phyloP scores from a whole-genome alignment of 148 eudicot genomes.

The Rhododendron griersonianum region DNA sequence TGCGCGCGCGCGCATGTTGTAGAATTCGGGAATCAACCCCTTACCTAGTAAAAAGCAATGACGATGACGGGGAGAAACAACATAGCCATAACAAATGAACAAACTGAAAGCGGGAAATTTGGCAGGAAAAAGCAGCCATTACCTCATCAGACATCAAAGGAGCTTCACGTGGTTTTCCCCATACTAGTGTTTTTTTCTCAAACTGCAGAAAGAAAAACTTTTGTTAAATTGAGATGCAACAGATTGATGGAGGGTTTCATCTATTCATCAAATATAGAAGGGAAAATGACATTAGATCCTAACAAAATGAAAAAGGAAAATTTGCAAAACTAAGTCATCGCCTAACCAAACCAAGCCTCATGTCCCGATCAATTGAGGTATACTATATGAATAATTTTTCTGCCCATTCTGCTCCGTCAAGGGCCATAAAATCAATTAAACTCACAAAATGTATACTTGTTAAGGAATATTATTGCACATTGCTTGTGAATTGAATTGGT shows the following conservation, averaged over 20 bases:
- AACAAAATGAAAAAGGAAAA: not conserved
- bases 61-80: not conserved
- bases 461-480: not conserved
- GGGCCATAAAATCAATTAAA: not conserved
- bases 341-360: not conserved
- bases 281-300: not conserved
- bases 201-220: conserved; percentile 40
- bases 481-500: not conserved
- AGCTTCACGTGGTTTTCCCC: conserved; percentile 91
- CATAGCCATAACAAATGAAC: not conserved
- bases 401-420: not conserved
- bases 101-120: conserved; percentile 1
- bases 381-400: not conserved
- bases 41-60: not conserved
- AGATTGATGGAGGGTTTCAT: not conserved
- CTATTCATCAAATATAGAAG: not conserved
- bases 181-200: conserved; percentile 67
- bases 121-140: conserved; percentile 15
- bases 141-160: conserved; percentile 77
- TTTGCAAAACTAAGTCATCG: not conserved
- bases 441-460: not conserved
- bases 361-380: not conserved
- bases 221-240: conserved; percentile 7
- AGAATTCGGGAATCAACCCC: not conserved
- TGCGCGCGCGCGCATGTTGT: too few relatives aligned